Conservation (phyloP, 106 monocot genomes). For the Apostasia ramifera region DNA sequence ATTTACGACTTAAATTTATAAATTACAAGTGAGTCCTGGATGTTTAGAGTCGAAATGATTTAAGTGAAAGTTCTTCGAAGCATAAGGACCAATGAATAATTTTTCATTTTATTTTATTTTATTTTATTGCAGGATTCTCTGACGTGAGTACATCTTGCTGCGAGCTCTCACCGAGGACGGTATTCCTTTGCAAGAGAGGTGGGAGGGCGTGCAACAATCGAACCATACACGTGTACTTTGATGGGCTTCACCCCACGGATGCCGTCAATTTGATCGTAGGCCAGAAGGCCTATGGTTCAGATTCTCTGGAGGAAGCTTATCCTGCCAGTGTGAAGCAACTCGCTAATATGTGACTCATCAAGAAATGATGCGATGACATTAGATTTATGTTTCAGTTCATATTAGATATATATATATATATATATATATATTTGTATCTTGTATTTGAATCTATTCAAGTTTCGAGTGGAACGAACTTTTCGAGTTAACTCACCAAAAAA, state of each 20-base stretch:
- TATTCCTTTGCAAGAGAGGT: conserved; percentile 36
- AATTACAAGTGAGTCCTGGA: neutral
- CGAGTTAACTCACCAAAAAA: too few species aligned
- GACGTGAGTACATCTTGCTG: conserved; percentile 48
- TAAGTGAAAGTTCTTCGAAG: neutral
- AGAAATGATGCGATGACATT: neutral
- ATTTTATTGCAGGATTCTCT: conserved; percentile 25
- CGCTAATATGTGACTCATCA: conserved; percentile 10
- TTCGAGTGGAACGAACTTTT: too few species aligned
- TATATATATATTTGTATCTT: neutral
- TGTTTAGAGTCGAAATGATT: neutral
- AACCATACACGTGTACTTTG: conserved; percentile 42
- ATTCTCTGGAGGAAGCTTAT: conserved; percentile 31
- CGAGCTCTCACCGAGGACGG: conserved; percentile 24
- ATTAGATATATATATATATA: neutral
- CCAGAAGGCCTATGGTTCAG: conserved; percentile 37
- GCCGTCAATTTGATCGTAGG: conserved; percentile 48
- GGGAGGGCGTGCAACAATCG: conserved; percentile 35
- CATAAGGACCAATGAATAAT: too few species aligned
- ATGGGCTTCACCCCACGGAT: conserved; percentile 75
- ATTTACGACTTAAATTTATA: neutral
- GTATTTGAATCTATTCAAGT: neutral
- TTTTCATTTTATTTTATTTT: neutral
- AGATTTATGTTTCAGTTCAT: neutral
- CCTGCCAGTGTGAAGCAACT: conserved; percentile 47